These are phyloP conservation scores for Stephanodiscus minutulus DNA, from an alignment of 108 stramenopile species.

Conservation along the genomic window DNA sequence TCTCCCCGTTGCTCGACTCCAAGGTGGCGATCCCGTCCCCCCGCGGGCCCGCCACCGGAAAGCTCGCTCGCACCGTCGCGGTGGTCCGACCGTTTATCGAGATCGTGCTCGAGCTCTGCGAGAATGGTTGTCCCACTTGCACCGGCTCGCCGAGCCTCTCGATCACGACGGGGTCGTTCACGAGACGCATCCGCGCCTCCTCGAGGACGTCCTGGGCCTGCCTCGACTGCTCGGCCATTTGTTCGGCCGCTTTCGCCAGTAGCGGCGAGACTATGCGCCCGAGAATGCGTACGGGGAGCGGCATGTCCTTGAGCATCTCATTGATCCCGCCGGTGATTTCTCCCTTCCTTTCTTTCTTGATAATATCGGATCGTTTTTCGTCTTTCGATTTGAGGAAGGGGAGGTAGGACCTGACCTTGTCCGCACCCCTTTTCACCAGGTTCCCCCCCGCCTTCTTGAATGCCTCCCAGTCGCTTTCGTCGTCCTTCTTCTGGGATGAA, in stretches of 20 bases:
- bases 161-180: conserved; percentile 46
- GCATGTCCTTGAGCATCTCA: conserved; percentile 68
- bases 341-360: conserved; percentile 46
- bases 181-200: conserved; percentile 56
- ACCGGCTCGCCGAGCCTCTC: conserved; percentile 64
- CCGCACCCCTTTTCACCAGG: conserved; percentile 41
- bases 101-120: conserved; percentile 58
- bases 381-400: conserved; percentile 53
- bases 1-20: conserved; percentile 56
- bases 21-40: conserved; percentile 56
- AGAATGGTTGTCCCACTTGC: conserved; percentile 67
- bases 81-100: conserved; percentile 65
- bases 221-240: conserved; percentile 64
- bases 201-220: conserved; percentile 60
- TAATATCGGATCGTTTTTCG: conserved; percentile 56
- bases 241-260: conserved; percentile 57
- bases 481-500: conserved; percentile 18
- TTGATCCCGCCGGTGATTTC: conserved; percentile 59
- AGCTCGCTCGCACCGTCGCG: conserved; percentile 52
- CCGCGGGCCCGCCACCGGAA: conserved; percentile 57
- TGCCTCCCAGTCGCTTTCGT: conserved; percentile 45
- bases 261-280: conserved; percentile 67
- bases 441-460: conserved; percentile 36
- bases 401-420: conserved; percentile 38
- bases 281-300: conserved; percentile 68